Evolutionary conservation across 2,329 filamentous ascomycete species (phyloP).

Genomic region (Aspergillus pseudoviridinutans): DNA sequence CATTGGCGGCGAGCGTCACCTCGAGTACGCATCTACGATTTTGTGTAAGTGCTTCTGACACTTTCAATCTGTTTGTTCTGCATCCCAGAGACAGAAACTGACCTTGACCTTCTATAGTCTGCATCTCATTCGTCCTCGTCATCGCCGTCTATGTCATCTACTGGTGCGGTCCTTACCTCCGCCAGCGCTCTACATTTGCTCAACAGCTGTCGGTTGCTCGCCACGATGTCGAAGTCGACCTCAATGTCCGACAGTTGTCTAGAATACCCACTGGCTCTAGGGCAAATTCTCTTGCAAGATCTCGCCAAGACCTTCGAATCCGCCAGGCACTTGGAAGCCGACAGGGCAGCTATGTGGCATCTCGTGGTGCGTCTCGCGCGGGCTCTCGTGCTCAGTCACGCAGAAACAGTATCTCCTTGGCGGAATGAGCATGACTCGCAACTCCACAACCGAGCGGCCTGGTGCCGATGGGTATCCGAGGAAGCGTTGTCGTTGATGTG

Average conservation of each 20-base stretch:
- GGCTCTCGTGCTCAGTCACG: constrained; percentile 30
- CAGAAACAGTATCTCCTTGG: constrained; percentile 20
- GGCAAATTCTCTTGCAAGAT: constrained; percentile 38
- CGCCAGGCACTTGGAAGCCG: constrained; percentile 35
- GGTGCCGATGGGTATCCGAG: not conserved
- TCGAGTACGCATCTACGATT: constrained; percentile 61
- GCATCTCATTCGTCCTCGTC: constrained; percentile 59
- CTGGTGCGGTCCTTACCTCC: constrained; percentile 58
- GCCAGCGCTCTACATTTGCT: constrained; percentile 61
- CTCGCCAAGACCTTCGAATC: constrained; percentile 36
- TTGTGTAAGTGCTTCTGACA: constrained; percentile 41
- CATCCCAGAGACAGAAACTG: not conserved
- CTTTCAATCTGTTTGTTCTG: not conserved
- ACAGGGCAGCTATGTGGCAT: constrained; percentile 29
- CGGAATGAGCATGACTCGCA: constrained; percentile 2
- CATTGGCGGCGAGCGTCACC: constrained; percentile 51
- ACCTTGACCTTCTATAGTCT: constrained; percentile 30
- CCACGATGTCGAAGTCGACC: constrained; percentile 24
- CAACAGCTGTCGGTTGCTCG: constrained; percentile 54
- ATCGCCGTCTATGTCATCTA: constrained; percentile 64
- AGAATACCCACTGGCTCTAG: constrained; percentile 32
- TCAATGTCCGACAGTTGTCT: constrained; percentile 27
- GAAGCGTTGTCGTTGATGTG: not conserved
- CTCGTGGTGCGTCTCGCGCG: constrained; percentile 27
- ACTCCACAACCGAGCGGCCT: not conserved